Evolutionary conservation across 495 filamentous ascomycete genomes (phyloP).

Genomic region (Trichocladium antarcticum): DNA sequence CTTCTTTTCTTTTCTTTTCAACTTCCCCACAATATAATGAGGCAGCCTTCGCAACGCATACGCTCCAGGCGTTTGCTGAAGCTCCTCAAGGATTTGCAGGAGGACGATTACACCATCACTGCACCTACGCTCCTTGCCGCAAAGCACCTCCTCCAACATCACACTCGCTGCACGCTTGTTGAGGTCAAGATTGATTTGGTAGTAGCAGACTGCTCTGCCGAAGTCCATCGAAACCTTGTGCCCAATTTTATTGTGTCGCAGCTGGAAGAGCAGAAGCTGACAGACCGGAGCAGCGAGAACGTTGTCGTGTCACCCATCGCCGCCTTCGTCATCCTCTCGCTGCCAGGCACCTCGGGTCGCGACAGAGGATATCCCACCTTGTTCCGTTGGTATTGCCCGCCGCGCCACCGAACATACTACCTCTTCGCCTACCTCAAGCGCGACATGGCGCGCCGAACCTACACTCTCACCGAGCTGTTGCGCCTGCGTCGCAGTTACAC

Average conservation of each 20-base stretch:
- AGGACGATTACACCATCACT: constrained; percentile 5
- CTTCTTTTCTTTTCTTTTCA: neutral
- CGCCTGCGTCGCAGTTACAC: constrained; percentile 15
- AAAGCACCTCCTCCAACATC: constrained; percentile 11
- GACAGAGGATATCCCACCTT: constrained; percentile 18
- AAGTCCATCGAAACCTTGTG: constrained; percentile 2
- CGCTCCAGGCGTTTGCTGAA: constrained; percentile 5
- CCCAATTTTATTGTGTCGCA: constrained; percentile 29
- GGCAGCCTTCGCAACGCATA: neutral
- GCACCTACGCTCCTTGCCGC: constrained; percentile 7
- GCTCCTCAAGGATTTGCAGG: constrained; percentile 9
- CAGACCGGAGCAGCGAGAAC: constrained; percentile 14
- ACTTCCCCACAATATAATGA: neutral
- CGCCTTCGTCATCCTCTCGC: constrained; percentile 13
- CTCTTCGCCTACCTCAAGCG: constrained; percentile 24
- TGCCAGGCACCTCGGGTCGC: constrained; percentile 4
- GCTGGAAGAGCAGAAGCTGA: constrained; percentile 27
- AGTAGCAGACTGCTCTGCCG: neutral
- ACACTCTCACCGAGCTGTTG: constrained; percentile 31
- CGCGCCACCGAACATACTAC: constrained; percentile 21
- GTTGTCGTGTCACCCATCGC: constrained; percentile 18
- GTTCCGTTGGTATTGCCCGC: constrained; percentile 23
- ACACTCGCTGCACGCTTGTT: constrained; percentile 7
- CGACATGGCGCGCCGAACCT: constrained; percentile 28
- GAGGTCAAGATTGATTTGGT: constrained; percentile 6